Conservation (phyloP, 106 monocot species). For the Vanilla planifolia region DNA sequence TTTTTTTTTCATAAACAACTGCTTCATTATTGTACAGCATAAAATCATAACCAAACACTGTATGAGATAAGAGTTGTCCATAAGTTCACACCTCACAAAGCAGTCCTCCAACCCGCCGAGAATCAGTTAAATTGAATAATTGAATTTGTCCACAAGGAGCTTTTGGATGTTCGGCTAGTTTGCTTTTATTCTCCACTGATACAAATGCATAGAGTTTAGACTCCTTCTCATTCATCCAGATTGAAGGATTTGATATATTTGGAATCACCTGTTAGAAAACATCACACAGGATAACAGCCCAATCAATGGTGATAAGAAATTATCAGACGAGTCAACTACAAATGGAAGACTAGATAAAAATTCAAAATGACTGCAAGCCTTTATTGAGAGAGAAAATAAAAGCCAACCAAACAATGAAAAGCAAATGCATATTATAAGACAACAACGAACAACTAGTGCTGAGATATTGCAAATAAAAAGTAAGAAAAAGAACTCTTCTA, state of each 20-base stretch:
- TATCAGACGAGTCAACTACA: no score
- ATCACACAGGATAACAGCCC: neutral
- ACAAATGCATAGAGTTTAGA: conserved; percentile 47
- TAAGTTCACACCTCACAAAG: conserved; percentile 42
- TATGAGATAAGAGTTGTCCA: neutral
- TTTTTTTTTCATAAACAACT: no score
- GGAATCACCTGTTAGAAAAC: conserved; percentile 47
- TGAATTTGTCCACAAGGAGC: conserved; percentile 42
- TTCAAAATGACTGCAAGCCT: no score
- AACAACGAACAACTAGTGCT: no score
- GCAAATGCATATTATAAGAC: no score
- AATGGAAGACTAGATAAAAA: neutral
- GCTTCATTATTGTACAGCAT: no score
- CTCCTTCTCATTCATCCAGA: conserved; percentile 16
- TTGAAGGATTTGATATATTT: conserved; percentile 18
- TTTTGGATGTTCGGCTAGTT: conserved; percentile 29
- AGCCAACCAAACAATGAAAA: no score
- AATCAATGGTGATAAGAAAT: neutral
- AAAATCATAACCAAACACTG: no score
- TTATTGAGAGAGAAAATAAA: no score
- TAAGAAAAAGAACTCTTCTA: no score
- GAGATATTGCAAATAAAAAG: no score
- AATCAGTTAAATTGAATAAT: conserved; percentile 49
- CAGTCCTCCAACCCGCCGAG: conserved; percentile 37
- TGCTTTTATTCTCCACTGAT: conserved; percentile 45